phyloP scores from a whole-genome alignment of 441 rosid species.

The Hura crepitans region DNA sequence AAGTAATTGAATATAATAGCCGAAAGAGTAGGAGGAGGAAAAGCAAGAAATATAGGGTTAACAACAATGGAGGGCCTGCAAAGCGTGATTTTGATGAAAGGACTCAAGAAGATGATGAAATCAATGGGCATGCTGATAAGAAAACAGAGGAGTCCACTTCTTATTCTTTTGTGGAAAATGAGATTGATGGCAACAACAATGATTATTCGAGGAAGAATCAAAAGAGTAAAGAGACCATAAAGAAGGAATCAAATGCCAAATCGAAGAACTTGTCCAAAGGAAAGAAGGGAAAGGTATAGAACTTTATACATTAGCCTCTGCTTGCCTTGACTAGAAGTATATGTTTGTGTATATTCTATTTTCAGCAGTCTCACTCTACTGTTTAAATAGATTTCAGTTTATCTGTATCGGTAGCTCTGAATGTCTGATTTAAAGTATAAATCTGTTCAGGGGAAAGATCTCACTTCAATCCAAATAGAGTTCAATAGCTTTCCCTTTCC shows the following conservation, averaged over 20 bases:
- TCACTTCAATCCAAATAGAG: not conserved
- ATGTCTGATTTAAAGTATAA: not conserved
- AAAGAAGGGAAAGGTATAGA: conserved; percentile 66
- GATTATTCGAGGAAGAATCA: conserved; percentile 23
- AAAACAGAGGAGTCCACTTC: conserved; percentile 32
- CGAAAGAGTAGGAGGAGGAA: conserved; percentile 55
- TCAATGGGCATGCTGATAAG: conserved; percentile 27
- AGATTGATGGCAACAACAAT: conserved; percentile 19
- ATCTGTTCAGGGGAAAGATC: conserved; percentile 2
- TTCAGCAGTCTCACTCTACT: not conserved
- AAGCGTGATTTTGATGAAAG: conserved; percentile 31
- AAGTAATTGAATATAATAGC: conserved; percentile 53
- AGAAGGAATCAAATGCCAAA: conserved; percentile 42
- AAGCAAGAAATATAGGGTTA: conserved; percentile 52
- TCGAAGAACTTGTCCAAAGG: conserved; percentile 65
- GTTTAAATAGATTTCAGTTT: not conserved
- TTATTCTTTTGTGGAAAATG: conserved; percentile 24
- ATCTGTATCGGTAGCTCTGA: not conserved
- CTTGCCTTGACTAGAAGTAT: not conserved
- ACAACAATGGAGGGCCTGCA: conserved; percentile 31
- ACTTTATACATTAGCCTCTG: not conserved
- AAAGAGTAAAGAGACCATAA: conserved; percentile 30
- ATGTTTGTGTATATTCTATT: not conserved
- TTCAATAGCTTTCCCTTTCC: not conserved
- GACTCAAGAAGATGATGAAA: conserved; percentile 33